A percentile compares a stretch with the other conserved stretches of the same genome.
Conservation (phyloP, 1,139 yeast species). For the Candida dubliniensis region DNA sequence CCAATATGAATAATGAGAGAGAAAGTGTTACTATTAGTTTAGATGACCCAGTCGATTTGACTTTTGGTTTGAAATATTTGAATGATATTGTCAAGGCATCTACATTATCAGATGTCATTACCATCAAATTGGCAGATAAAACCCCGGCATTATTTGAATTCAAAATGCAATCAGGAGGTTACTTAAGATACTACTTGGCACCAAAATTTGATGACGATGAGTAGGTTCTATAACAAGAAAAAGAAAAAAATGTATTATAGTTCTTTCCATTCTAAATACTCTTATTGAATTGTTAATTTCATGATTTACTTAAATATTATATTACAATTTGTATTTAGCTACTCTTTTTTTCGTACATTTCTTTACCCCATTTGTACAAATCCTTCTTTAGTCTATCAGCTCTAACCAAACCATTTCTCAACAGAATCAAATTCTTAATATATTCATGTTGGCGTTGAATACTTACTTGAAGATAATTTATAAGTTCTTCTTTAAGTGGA, state of each 20-base stretch:
- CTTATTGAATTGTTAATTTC: not conserved
- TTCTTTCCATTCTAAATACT: not conserved
- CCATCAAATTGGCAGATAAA: conserved; percentile 84
- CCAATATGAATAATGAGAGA: conserved; percentile 78
- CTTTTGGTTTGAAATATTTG: conserved; percentile 89
- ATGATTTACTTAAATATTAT: not conserved
- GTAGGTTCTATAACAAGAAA: conserved; percentile 21
- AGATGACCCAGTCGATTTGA: conserved; percentile 83
- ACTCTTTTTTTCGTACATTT: conserved; percentile 69
- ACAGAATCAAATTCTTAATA: conserved; percentile 68
- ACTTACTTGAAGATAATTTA: conserved; percentile 47
- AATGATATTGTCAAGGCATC: conserved; percentile 92
- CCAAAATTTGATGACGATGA: conserved; percentile 96
- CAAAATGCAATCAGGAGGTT: conserved; percentile 84
- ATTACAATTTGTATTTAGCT: conserved; percentile 12
- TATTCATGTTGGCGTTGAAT: conserved; percentile 90
- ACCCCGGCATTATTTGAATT: conserved; percentile 95
- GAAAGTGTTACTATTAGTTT: conserved; percentile 73
- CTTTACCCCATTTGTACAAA: conserved; percentile 79
- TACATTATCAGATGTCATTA: conserved; percentile 70
- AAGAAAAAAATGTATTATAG: not conserved
- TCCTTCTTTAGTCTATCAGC: conserved; percentile 74
- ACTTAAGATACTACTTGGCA: conserved; percentile 92
- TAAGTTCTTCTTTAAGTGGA: conserved; percentile 41
- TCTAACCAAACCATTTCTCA: conserved; percentile 73